Evolutionary conservation across 768 basidiomycete genomes (phyloP).

Genomic region (button mushroom (Agaricus bisporus)): DNA sequence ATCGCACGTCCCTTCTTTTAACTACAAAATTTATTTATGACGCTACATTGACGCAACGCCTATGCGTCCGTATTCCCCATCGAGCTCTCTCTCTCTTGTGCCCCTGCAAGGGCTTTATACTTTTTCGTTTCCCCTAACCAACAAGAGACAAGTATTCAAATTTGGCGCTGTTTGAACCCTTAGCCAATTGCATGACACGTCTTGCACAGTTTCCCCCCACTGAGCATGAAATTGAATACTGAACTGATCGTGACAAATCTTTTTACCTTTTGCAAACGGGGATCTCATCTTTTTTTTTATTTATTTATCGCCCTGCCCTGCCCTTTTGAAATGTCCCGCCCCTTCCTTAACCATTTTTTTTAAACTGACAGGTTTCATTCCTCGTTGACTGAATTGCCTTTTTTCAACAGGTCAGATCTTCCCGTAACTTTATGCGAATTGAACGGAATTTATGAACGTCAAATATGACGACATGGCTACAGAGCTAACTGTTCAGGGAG

Average conservation of each 20-base stretch:
- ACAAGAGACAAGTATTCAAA: no score
- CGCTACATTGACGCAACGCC: not conserved
- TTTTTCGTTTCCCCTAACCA: not conserved
- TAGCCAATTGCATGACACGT: no score
- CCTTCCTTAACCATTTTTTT: no score
- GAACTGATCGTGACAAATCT: constrained; percentile 1
- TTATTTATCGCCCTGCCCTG: not conserved
- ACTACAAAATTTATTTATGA: not conserved
- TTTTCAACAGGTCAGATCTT: no score
- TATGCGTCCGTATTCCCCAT: not conserved
- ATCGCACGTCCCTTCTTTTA: not conserved
- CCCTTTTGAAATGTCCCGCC: not conserved
- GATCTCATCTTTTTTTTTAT: not conserved
- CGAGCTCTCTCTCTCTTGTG: not conserved
- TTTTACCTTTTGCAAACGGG: not conserved
- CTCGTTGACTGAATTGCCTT: no score
- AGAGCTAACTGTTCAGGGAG: no score
- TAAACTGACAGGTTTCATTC: no score
- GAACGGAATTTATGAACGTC: no score
- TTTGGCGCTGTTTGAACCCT: no score
- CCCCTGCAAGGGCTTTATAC: not conserved
- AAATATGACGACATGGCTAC: no score
- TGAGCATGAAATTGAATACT: no score
- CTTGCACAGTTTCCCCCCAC: not conserved
- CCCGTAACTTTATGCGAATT: no score